Conservation (phyloP, 257 asterid species). For the Primulina eburnea region DNA sequence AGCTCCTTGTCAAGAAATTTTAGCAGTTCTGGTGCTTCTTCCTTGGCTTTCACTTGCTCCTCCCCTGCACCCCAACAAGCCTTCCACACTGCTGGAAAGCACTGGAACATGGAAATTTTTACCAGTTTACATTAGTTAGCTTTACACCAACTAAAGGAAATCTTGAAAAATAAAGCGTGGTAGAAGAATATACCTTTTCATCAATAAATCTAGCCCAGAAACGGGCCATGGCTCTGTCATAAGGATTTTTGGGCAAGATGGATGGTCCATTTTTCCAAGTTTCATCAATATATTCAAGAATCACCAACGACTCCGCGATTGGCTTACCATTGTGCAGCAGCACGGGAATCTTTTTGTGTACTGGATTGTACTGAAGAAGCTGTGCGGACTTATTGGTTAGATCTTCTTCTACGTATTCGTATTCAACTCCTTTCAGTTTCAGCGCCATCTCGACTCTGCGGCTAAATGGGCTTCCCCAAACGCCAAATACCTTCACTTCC, state of each 20-base stretch:
- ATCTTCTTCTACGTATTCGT: constrained; percentile 31
- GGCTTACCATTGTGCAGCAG: constrained; percentile 37
- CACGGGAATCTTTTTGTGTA: constrained; percentile 33
- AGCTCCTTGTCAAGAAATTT: constrained; percentile 34
- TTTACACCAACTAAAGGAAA: no score
- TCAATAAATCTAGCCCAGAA: constrained; percentile 39
- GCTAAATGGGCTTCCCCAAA: constrained; percentile 32
- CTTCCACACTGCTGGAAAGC: constrained; percentile 24
- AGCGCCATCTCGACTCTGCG: constrained; percentile 38
- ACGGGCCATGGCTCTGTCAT: constrained; percentile 33
- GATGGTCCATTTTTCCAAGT: constrained; percentile 25
- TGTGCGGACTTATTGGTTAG: constrained; percentile 21
- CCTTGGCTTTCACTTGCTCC: constrained; percentile 32
- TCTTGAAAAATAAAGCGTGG: background rate
- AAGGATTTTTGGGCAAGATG: constrained; percentile 35
- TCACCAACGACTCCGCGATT: constrained; percentile 27
- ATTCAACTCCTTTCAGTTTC: constrained; percentile 39
- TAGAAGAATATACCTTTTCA: constrained; percentile 31
- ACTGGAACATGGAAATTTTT: constrained; percentile 15
- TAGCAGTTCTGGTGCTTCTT: constrained; percentile 31
- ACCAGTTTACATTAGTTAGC: background rate
- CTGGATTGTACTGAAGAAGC: constrained; percentile 35
- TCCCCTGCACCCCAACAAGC: constrained; percentile 29
- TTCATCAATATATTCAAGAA: constrained; percentile 45
- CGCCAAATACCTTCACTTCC: background rate